Evolutionary conservation across 345 rosid species (phyloP).

Genomic region (Murraya koenigii): DNA sequence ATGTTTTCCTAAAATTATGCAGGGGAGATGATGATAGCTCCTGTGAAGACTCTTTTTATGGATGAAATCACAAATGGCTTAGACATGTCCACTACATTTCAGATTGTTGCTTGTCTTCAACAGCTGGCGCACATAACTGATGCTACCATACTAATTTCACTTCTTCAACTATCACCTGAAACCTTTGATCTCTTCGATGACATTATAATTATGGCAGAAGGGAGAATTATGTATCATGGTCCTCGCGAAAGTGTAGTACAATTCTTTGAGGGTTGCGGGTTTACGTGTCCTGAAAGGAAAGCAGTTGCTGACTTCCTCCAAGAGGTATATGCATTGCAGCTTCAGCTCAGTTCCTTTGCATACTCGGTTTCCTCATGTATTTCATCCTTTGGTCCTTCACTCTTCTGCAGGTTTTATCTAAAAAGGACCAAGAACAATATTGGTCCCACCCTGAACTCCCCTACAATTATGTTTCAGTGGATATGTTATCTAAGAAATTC

Average conservation of each 20-base stretch:
- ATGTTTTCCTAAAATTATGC: background rate
- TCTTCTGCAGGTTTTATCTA: background rate
- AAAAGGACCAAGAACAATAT: background rate
- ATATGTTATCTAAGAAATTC: background rate
- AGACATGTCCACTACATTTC: conserved; percentile 51
- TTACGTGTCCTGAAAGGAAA: conserved; percentile 49
- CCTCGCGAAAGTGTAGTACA: conserved; percentile 32
- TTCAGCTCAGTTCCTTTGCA: background rate
- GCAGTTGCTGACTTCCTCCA: conserved; percentile 52
- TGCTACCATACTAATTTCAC: conserved; percentile 41
- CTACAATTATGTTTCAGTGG: background rate
- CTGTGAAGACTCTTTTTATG: conserved; percentile 44
- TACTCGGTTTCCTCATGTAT: background rate
- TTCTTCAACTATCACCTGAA: conserved; percentile 53
- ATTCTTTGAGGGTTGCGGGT: conserved; percentile 42
- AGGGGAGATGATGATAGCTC: conserved; percentile 49
- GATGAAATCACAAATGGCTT: conserved; percentile 58
- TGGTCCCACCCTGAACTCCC: background rate
- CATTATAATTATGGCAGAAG: conserved; percentile 43
- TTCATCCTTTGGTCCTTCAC: background rate
- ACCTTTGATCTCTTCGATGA: conserved; percentile 49
- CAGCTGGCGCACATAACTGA: conserved; percentile 51
- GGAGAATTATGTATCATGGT: conserved; percentile 46
- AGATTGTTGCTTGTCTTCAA: conserved; percentile 42
- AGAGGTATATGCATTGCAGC: conserved; percentile 25